Evolutionary conservation across 441 rosid species (phyloP).

Genomic region (Brassica hybrid): DNA sequence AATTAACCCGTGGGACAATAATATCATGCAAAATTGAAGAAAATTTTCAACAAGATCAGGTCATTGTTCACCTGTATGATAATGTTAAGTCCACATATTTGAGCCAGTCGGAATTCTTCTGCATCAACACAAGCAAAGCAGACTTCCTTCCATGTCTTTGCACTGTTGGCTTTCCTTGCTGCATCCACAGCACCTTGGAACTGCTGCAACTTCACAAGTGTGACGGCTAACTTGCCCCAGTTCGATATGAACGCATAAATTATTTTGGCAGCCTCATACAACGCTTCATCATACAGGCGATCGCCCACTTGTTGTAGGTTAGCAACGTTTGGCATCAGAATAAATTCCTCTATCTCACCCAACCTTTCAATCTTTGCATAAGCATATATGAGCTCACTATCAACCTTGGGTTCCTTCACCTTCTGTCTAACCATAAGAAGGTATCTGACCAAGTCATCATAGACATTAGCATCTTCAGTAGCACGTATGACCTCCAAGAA

Average conservation of each 20-base stretch:
- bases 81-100: conserved; percentile 96
- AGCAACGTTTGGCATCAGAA: conserved; percentile 99
- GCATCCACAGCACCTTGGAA: conserved; percentile 99
- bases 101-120: conserved; percentile 99
- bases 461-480: conserved; percentile 84
- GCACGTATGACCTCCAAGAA: conserved; percentile 91
- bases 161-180: conserved; percentile 98
- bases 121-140: conserved; percentile 99
- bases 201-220: conserved; percentile 92
- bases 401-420: conserved; percentile 98
- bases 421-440: conserved; percentile 98
- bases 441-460: conserved; percentile 95
- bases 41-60: not conserved
- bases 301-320: conserved; percentile 98
- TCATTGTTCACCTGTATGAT: conserved; percentile 76
- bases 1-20: not conserved
- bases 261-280: conserved; percentile 97
- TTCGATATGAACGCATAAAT: conserved; percentile 94
- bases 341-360: conserved; percentile 95
- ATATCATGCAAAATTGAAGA: conserved; percentile 15
- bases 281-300: conserved; percentile 85
- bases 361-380: conserved; percentile 98
- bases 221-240: conserved; percentile 98
- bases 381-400: conserved; percentile 98
- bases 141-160: conserved; percentile 99